A percentile compares a stretch with the other conserved stretches of the same genome.
These are phyloP conservation scores for Pseudogymnoascus sp. DNA, from an alignment of 2,329 filamentous ascomycete species.

Conservation along the genomic window DNA sequence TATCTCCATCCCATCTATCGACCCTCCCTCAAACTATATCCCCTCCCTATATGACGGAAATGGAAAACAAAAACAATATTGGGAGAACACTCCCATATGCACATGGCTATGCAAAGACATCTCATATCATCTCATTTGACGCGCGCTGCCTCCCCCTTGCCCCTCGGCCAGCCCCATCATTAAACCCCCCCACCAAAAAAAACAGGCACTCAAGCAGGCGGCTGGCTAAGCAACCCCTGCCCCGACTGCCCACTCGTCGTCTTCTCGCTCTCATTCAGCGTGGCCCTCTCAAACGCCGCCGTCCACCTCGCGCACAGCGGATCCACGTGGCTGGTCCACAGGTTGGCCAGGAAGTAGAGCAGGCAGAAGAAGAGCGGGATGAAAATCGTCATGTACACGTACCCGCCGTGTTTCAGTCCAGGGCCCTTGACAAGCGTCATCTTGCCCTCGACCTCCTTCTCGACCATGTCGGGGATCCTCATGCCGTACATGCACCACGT, in stretches of 20 bases:
- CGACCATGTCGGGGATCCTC: slow-evolving; percentile 24
- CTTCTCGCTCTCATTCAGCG: slow-evolving; percentile 8
- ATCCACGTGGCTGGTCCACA: slow-evolving; percentile 48
- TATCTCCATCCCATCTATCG: not conserved
- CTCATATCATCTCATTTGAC: not conserved
- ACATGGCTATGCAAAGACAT: not conserved
- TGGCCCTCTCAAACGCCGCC: slow-evolving; percentile 27
- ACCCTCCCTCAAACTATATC: not conserved
- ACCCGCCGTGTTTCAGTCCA: slow-evolving; percentile 30
- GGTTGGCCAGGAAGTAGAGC: slow-evolving; percentile 37
- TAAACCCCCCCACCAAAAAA: not conserved
- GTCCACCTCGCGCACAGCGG: slow-evolving; percentile 41
- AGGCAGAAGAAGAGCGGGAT: slow-evolving; percentile 40
- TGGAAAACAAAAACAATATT: not conserved
- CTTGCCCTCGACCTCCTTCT: slow-evolving; percentile 26
- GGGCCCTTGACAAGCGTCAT: slow-evolving; percentile 26
- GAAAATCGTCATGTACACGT: slow-evolving; percentile 31
- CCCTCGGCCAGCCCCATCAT: not conserved
- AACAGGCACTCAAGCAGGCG: not conserved
- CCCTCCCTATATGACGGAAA: not conserved
- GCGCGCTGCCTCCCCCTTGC: not conserved
- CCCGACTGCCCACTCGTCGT: not conserved
- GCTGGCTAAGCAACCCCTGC: not conserved
- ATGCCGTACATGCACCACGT: slow-evolving; percentile 52
- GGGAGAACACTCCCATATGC: not conserved